Base-by-base conservation (phyloP, 2,329 filamentous ascomycete species). In the Chaetomium strumarium region DNA sequence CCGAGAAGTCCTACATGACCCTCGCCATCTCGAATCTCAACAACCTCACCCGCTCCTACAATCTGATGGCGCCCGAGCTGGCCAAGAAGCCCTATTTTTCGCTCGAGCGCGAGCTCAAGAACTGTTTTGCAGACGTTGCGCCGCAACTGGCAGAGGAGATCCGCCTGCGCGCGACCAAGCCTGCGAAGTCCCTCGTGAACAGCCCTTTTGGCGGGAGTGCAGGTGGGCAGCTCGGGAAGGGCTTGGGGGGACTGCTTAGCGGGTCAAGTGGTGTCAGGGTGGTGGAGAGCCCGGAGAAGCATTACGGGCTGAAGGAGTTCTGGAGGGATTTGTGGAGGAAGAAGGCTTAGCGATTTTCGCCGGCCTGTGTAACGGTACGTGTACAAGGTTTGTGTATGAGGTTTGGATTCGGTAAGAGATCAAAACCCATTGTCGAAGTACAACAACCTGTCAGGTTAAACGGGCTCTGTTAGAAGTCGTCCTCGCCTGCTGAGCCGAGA, bases 51-150 rank as follows among this genome's bases (percentile, higher is more conserved):
- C 81, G 93, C 24, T 88, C 88, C 13, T 99, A 99, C 74, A 97
- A 97, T 63, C 80, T 97, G 3, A 92, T 95, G 83, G 92, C 93
- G 0, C 93, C 93, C 0, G 85, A 90, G 50, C 77, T 96, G 1
- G 91, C 92, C 2, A 95, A 93, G 70, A 96, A 96, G 68, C 89
- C 92, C 0, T 97, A 97, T 68, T 90, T 90, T 64, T 84, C 78
- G 2, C 80, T 97, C 8, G 81, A 90, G 41, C 82, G 92, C 45
- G 93, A 99, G 70, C 76, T 97, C 14, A 78, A 77, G 30, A 76
- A 80, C 2, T 96, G 91, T 66, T 97, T 84, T 64, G 86, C 90
- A 0, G 91, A 96, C 55, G 85, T 95, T 1, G 92, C 92, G 7
- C 90, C 90, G 0, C 73, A 78, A 43, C 69, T 97, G 4, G 81